These are phyloP conservation scores for Fusarium oligoseptatum DNA, from an alignment of 2,329 filamentous ascomycete species.

Conservation along the genomic window DNA sequence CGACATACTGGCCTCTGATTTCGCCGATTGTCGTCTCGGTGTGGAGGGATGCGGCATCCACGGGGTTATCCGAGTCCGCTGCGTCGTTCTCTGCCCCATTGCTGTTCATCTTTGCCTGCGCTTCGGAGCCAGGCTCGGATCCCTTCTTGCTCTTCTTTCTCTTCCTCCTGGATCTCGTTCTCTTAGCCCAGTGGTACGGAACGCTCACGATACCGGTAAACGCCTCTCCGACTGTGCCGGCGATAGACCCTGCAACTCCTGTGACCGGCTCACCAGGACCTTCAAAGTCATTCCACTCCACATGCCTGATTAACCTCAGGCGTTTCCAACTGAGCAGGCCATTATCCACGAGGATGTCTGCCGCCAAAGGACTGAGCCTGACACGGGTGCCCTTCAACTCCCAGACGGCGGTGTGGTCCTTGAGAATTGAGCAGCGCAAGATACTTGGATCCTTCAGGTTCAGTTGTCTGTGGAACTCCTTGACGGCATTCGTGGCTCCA, in stretches of 20 bases:
- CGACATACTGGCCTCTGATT: constrained; percentile 56
- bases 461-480: constrained; percentile 73
- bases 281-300: constrained; percentile 83
- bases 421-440: constrained; percentile 76
- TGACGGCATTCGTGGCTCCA: constrained; percentile 77
- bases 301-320: constrained; percentile 73
- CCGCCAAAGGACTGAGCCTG: constrained; percentile 73
- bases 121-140: constrained; percentile 3
- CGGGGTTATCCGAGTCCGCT: constrained; percentile 10
- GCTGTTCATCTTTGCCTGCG: neutral
- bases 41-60: constrained; percentile 20
- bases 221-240: constrained; percentile 69
- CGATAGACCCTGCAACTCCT: constrained; percentile 72
- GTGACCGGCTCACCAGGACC: constrained; percentile 81
- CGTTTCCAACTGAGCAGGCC: constrained; percentile 74
- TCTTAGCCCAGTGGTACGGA: constrained; percentile 72
- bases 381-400: constrained; percentile 71
- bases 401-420: constrained; percentile 76
- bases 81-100: neutral
- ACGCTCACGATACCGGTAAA: constrained; percentile 74
- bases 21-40: constrained; percentile 37
- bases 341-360: constrained; percentile 72
- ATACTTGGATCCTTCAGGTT: constrained; percentile 63
- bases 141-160: constrained; percentile 30
- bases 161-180: constrained; percentile 62